Evolutionary conservation across 306 rosid species (phyloP), one percentile per base, ranked within the genome.

Genomic region (Hippophae tibetana): DNA sequence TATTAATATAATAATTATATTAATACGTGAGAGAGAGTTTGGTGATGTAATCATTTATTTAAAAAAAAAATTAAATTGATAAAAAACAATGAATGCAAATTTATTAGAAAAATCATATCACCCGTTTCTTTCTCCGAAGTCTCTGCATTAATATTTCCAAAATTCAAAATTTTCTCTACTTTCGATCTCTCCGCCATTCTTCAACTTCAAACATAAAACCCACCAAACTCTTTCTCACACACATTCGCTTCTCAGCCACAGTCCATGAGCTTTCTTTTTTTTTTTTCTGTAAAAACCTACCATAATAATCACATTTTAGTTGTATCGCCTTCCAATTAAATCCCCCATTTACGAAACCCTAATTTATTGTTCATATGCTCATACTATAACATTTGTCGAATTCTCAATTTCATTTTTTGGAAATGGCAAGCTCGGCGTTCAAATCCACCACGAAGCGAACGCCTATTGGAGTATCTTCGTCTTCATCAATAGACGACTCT

Each of bases 401-500:
- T 2, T 18, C 25, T 4, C 13, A 14, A 51, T 57, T 25, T 13
- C 44, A 51, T 8, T 11, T 6, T 27, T 13, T 40, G 6, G 9
- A 44, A 41, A 88, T 88, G 97, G 99, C 99, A 56, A 82, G 94
- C 8, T 81, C 99, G 11, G 97, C 99, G 42, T 93, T 93, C 90
- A 93, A 88, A 72, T 93, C 99, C 2, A 93, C 90, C 53, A 76
- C 99, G 54, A 93, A 77, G 69, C 78, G 99, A 58, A 75, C 77
- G 10, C 64, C 83, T 50, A 78, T 82, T 31, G 99, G 93, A 42
- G 73, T 76, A 18, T 56, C 92, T 6, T 42, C 71, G 1, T 46
- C 76, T 54, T 53, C 76, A 50, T 53, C 86, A 8, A 43, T 64
- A 3, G 79, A 83, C 0, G 93, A 78, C 70, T 72, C 86, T 46